These are phyloP conservation scores for Austropuccinia psidii DNA, from an alignment of 1,284 basidiomycete genomes.

Conservation along the genomic window DNA sequence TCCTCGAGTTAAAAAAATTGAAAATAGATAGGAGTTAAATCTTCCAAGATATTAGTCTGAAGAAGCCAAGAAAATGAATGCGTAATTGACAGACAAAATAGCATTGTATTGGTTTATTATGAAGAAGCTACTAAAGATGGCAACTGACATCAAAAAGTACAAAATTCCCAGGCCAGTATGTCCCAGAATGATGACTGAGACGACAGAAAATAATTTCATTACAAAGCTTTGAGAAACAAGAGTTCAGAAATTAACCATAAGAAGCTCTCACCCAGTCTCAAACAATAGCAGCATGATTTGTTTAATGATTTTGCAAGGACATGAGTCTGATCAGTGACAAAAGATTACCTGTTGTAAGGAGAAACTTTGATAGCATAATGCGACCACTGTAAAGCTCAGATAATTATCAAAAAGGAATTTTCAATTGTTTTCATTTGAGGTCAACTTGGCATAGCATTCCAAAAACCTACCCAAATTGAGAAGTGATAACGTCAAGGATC, in stretches of 20 bases:
- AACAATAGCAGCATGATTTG: slow-evolving; percentile 21
- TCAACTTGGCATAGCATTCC: neutral
- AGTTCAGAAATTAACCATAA: neutral
- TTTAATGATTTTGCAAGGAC: slow-evolving; percentile 4
- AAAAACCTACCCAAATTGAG: slow-evolving; percentile 15
- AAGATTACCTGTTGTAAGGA: slow-evolving; percentile 5
- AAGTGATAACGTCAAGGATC: neutral
- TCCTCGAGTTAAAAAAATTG: neutral
- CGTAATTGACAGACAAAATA: neutral
- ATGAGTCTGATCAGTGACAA: neutral
- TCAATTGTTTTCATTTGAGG: neutral
- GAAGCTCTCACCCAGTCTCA: slow-evolving; percentile 4
- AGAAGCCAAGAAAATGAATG: neutral
- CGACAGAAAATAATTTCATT: slow-evolving; percentile 6
- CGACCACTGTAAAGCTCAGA: neutral
- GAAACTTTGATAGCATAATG: slow-evolving; percentile 2
- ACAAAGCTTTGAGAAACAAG: slow-evolving; percentile 1
- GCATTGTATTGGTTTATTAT: neutral
- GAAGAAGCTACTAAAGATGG: neutral
- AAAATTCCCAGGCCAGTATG: slow-evolving; percentile 15
- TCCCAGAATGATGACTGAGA: slow-evolving; percentile 13
- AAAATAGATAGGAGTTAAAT: slow-evolving; percentile 27
- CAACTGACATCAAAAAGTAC: neutral
- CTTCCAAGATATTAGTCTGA: slow-evolving; percentile 10
- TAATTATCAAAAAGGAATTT: neutral